These are phyloP conservation scores for Russula virescens DNA, from an alignment of 768 basidiomycete genomes.

Conservation along the genomic window DNA sequence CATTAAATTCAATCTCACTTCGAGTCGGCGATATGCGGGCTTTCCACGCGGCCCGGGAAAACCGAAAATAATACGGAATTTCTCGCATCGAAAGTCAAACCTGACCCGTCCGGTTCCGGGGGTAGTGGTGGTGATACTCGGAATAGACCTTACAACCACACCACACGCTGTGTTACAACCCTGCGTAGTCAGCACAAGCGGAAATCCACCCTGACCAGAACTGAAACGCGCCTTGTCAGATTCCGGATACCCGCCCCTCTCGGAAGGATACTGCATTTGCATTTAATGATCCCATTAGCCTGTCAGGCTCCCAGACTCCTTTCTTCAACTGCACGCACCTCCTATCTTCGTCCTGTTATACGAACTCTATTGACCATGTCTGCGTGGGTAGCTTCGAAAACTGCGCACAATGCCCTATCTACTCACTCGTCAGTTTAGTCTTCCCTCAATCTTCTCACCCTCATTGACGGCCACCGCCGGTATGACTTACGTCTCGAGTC, in stretches of 20 bases:
- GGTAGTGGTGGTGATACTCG: neutral
- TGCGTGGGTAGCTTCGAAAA: slow-evolving; percentile 2
- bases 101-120: neutral
- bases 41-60: neutral
- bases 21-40: neutral
- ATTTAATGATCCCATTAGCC: neutral
- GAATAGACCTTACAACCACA: neutral
- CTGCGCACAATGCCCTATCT: too few relatives aligned
- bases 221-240: neutral
- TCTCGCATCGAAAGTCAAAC: too few relatives aligned
- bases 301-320: neutral
- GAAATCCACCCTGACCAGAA: neutral
- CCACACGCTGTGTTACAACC: too few relatives aligned
- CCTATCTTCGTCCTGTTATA: neutral
- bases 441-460: slow-evolving; percentile 8
- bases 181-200: neutral
- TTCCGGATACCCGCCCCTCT: slow-evolving; percentile 10
- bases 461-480: slow-evolving; percentile 2
- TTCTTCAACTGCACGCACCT: slow-evolving; percentile 2
- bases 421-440: neutral
- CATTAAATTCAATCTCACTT: neutral
- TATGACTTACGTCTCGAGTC: neutral
- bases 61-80: neutral
- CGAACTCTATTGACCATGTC: slow-evolving; percentile 1
- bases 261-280: slow-evolving; percentile 7